A percentile compares a stretch with the other conserved stretches of the same genome.
phyloP scores from a whole-genome alignment of 345 rosid genomes.

The Rhodomyrtus tomentosa region DNA sequence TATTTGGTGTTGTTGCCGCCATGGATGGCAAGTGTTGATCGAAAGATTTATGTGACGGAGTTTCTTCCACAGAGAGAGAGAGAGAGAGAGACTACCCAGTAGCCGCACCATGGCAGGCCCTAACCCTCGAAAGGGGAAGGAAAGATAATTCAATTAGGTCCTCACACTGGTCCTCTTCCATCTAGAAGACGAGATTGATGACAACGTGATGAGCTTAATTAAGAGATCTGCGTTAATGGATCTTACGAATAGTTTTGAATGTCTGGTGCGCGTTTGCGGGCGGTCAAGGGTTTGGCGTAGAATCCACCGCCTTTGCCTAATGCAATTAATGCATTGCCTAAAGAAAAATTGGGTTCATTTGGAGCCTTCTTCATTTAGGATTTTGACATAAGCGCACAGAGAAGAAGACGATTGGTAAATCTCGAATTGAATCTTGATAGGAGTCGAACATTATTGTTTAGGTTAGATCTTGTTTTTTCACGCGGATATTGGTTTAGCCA shows the following conservation, averaged over 20 bases:
- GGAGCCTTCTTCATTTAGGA: background rate
- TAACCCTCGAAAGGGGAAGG: background rate
- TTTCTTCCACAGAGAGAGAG: background rate
- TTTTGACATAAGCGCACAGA: background rate
- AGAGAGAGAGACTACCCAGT: too few relatives aligned
- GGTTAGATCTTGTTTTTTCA: background rate
- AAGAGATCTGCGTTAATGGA: too few relatives aligned
- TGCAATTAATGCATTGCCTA: background rate
- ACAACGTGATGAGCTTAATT: background rate
- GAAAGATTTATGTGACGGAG: background rate
- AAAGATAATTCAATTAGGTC: background rate
- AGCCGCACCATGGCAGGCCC: background rate
- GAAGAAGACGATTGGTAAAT: background rate
- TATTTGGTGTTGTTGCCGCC: background rate
- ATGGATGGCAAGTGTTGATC: background rate
- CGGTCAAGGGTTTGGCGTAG: background rate
- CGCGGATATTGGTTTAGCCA: background rate
- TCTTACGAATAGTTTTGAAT: background rate
- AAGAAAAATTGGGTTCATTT: background rate
- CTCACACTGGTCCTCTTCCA: background rate
- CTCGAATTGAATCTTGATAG: background rate
- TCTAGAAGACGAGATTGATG: background rate
- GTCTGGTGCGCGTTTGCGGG: background rate
- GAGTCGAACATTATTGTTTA: background rate
- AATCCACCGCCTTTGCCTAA: background rate